A percentile compares a stretch with the other conserved stretches of the same genome.
Evolutionary conservation across 352 stramenopile genomes (phyloP).

Genomic region (Phytopythium boreale): DNA sequence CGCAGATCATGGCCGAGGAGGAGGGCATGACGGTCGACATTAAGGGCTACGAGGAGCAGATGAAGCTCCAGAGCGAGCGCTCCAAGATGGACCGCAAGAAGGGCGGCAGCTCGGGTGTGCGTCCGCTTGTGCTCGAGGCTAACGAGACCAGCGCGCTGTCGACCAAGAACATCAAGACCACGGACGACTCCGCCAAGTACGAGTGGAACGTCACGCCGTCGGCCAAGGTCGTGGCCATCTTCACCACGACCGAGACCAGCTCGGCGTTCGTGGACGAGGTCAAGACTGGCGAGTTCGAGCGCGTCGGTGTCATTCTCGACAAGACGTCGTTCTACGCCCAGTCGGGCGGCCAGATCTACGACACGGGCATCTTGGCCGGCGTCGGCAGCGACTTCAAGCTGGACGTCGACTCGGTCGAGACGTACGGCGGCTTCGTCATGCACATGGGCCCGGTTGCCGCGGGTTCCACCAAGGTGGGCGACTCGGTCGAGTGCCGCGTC

Average conservation of each 20-base stretch:
- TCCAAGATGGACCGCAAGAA: slow-evolving; percentile 89
- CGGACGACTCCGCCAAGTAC: slow-evolving; percentile 95
- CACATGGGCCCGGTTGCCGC: slow-evolving; percentile 53
- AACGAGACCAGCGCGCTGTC: slow-evolving; percentile 92
- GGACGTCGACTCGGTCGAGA: slow-evolving; percentile 28
- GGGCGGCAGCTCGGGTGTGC: slow-evolving; percentile 34
- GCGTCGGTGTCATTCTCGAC: slow-evolving; percentile 96
- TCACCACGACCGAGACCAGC: slow-evolving; percentile 89
- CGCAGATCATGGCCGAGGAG: slow-evolving; percentile 59
- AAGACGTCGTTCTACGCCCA: slow-evolving; percentile 98
- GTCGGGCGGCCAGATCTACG: slow-evolving; percentile 95
- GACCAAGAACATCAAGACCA: slow-evolving; percentile 77
- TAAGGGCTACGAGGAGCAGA: slow-evolving; percentile 40
- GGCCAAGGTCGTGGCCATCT: slow-evolving; percentile 91
- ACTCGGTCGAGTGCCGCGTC: slow-evolving; percentile 23
- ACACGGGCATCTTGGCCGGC: slow-evolving; percentile 83
- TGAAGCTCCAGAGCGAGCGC: slow-evolving; percentile 44
- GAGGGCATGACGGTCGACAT: slow-evolving; percentile 51
- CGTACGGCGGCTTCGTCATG: slow-evolving; percentile 16
- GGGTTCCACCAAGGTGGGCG: slow-evolving; percentile 52
- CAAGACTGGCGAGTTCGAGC: slow-evolving; percentile 75
- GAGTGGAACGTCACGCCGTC: slow-evolving; percentile 82
- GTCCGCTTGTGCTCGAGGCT: slow-evolving; percentile 69
- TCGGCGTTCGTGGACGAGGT: slow-evolving; percentile 80
- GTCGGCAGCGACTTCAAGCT: slow-evolving; percentile 27